Evolutionary conservation across 768 basidiomycete genomes (phyloP).

Genomic region (Termitomyces sp.): DNA sequence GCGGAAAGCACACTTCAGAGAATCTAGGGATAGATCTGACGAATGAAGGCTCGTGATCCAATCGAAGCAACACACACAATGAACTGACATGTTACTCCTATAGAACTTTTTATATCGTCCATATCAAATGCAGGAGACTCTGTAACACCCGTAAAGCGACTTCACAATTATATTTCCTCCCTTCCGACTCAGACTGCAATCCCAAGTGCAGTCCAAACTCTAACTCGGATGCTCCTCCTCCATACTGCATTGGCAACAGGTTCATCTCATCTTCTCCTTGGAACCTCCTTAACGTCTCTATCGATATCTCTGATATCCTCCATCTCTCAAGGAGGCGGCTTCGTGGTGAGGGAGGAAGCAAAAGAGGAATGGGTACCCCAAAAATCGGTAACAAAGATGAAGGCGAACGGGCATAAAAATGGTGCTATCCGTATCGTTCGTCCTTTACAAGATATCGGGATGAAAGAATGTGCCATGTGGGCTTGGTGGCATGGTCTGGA

Average conservation of each 20-base stretch:
- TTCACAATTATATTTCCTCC: conserved; percentile 54
- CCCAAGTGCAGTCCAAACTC: conserved; percentile 49
- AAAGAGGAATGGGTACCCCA: conserved; percentile 65
- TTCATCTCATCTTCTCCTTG: conserved; percentile 77
- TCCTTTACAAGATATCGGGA: conserved; percentile 69
- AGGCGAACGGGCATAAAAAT: conserved; percentile 7
- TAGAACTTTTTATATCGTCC: conserved; percentile 29
- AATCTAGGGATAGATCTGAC: conserved; percentile 44
- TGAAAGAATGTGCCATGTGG: conserved; percentile 79
- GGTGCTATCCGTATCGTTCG: conserved; percentile 49
- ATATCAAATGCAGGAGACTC: conserved; percentile 13
- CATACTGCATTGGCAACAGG: conserved; percentile 54
- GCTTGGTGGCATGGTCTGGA: conserved; percentile 66
- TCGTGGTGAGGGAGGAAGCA: conserved; percentile 61
- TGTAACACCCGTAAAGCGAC: conserved; percentile 22
- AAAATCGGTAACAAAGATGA: conserved; percentile 6
- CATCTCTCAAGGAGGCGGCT: conserved; percentile 76
- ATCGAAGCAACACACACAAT: background rate
- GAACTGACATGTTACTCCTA: background rate
- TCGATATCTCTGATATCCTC: conserved; percentile 72
- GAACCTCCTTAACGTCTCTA: conserved; percentile 75
- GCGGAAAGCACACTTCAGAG: conserved; percentile 23
- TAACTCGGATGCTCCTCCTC: conserved; percentile 67
- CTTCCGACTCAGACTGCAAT: conserved; percentile 76
- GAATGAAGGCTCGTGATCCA: conserved; percentile 42